Evolutionary conservation across 1,284 basidiomycete genomes (phyloP).

Genomic region (Tranzscheliella williamsii): DNA sequence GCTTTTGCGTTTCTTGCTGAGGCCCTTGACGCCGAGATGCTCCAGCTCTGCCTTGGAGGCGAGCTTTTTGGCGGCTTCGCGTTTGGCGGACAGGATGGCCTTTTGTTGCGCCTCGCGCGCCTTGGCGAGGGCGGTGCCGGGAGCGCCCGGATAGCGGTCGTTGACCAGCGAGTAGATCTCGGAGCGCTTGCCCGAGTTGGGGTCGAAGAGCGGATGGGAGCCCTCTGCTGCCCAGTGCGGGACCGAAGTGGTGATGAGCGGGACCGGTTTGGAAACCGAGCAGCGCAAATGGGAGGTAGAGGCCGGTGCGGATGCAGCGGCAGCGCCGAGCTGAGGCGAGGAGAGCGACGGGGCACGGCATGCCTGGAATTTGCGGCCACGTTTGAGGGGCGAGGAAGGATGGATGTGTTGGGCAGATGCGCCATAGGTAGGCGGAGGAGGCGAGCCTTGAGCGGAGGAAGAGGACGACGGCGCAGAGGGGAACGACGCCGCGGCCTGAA

Average conservation of each 20-base stretch:
- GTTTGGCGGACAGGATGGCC: conserved; percentile 26
- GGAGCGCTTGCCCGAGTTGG: conserved; percentile 33
- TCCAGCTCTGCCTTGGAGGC: conserved; percentile 50
- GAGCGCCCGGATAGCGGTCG: conserved; percentile 55
- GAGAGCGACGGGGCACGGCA: conserved; percentile 18
- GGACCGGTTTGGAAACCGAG: conserved; percentile 1
- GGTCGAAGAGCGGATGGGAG: conserved; percentile 34
- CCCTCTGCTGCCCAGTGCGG: conserved; percentile 37
- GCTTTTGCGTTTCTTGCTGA: conserved; percentile 54
- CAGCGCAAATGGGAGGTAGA: too few species aligned
- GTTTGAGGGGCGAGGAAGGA: conserved; percentile 12
- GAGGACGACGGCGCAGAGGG: conserved; percentile 18
- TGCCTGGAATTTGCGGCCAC: conserved; percentile 36
- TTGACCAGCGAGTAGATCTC: conserved; percentile 50
- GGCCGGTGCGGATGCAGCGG: background rate
- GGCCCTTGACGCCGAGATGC: conserved; percentile 49
- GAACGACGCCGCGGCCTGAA: conserved; percentile 20
- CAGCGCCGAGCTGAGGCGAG: background rate
- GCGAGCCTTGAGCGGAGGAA: conserved; percentile 22
- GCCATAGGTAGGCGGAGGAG: conserved; percentile 11
- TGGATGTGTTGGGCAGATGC: too few species aligned
- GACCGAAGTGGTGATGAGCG: conserved; percentile 29
- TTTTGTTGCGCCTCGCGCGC: conserved; percentile 45
- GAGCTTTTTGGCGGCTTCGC: conserved; percentile 42
- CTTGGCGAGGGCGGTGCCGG: conserved; percentile 47